Evolutionary conservation across 106 monocot genomes (phyloP).

Genomic region (Dioscorea dumetorum): DNA sequence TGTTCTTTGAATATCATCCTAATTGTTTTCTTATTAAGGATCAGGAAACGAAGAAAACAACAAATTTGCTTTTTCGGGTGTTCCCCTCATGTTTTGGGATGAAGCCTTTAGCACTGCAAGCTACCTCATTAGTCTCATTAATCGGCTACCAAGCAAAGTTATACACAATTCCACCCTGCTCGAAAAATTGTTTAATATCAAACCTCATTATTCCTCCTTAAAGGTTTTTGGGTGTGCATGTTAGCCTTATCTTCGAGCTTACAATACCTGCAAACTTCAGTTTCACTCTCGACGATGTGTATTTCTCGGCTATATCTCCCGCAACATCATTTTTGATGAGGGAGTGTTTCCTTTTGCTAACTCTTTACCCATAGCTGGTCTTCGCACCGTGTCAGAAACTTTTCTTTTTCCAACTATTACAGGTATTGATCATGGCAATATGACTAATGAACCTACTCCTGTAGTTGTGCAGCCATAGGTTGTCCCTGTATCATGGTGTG

Average conservation of each 20-base stretch:
- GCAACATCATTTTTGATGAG: not conserved
- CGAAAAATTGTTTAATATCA: not conserved
- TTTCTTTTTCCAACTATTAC: too few species aligned
- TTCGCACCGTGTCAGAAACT: too few species aligned
- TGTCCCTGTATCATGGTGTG: too few species aligned
- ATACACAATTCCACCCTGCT: not conserved
- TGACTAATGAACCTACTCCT: too few species aligned
- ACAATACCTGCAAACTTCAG: not conserved
- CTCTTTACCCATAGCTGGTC: too few species aligned
- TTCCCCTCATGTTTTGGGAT: conserved; percentile 5
- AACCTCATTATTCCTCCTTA: not conserved
- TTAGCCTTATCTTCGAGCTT: not conserved
- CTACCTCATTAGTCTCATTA: not conserved
- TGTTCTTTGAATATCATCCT: too few species aligned
- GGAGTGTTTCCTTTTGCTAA: not conserved
- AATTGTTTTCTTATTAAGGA: too few species aligned
- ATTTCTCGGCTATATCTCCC: not conserved
- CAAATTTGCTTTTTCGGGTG: not conserved
- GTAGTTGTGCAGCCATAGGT: too few species aligned
- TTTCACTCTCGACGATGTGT: not conserved
- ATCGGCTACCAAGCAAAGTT: not conserved
- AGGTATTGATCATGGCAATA: too few species aligned
- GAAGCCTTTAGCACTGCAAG: not conserved
- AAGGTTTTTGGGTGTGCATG: not conserved
- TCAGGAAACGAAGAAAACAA: too few species aligned